These are phyloP conservation scores for Eleusine coracana DNA, from an alignment of 176 grass and related monocot species.

Conservation along the genomic window DNA sequence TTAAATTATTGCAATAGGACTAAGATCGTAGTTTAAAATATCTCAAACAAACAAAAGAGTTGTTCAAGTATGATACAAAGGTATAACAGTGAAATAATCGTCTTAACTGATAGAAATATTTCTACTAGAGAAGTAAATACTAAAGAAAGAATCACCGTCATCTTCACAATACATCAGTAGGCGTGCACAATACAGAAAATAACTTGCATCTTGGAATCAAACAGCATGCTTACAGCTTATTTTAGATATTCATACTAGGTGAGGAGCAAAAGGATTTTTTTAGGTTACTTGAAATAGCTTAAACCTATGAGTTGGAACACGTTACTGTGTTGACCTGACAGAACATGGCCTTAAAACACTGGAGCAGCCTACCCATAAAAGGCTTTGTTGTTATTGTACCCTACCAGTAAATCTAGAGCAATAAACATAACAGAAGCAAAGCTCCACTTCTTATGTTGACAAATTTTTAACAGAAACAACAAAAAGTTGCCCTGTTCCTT, in stretches of 20 bases:
- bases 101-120: neutral
- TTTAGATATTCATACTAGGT: slow-evolving; percentile 1
- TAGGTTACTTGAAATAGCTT: neutral
- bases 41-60: neutral
- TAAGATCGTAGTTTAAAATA: neutral
- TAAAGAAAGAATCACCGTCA: neutral
- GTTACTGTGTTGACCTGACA: neutral
- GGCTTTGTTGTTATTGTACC: no score
- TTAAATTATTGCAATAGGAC: neutral
- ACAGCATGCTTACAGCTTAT: neutral
- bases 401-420: slow-evolving; percentile 6
- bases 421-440: neutral
- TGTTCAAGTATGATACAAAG: neutral
- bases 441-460: neutral
- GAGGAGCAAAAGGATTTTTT: neutral
- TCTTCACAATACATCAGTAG: neutral
- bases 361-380: neutral
- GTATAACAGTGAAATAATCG: neutral
- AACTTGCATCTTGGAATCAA: slow-evolving; percentile 3
- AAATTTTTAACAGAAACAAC: neutral
- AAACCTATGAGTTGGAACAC: neutral
- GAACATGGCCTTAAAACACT: neutral
- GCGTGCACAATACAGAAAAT: neutral
- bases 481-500: neutral
- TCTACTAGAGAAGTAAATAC: neutral